Base-by-base conservation (phyloP, 441 rosid genomes). In the Gossypium gossypioides region DNA sequence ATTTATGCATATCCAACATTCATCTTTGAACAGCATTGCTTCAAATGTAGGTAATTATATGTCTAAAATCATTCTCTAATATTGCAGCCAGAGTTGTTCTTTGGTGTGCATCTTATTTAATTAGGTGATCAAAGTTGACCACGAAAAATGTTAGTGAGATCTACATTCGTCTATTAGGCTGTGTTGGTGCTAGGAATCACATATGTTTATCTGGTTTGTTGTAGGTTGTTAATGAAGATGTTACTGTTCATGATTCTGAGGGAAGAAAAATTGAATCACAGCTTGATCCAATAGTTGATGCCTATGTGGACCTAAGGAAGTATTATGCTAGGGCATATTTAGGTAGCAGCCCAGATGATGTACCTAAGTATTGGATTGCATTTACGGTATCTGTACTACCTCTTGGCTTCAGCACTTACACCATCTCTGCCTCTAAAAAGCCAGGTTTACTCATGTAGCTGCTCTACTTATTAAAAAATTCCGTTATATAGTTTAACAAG, bases 241-340 rank as follows among this genome's bases (percentile, higher is more conserved):
- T 90, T 51, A 72, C 79, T 8, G 97, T 96, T 68, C 85, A 65
- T 75, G 93, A 96, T 84, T 87, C 97, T 10, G 85, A 80, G 76
- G 98, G 98, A 72, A 85, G 82, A 81, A 89, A 89, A 84, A 82
- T 93, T 76, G 96, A 83, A 81, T 90, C 97, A 59, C 98, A 96
- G 76, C 83, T 93, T 68, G 66, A 93, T 84, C 97, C 99, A 50
- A 71, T 83, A 55, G 79, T 86, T 12, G 86, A 87, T 82, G 92
- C 87, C 69, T 80, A 80, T 71, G 46, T 64, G 34, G 80, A 77
- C 71, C 72, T 91, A 60, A 89, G 99, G 81, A 85, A 81, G 81
- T 87, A 80, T 72, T 84, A 96, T 81, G 97, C 86, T 16, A 85
- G 65, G 82, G 97, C 97, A 50, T 91, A 93, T 84, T 79, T 91